Percentiles rank a stretch among this genome's conserved stretches.
Conservation (phyloP, 441 rosid species). For the Theobroma grandiflorum region DNA sequence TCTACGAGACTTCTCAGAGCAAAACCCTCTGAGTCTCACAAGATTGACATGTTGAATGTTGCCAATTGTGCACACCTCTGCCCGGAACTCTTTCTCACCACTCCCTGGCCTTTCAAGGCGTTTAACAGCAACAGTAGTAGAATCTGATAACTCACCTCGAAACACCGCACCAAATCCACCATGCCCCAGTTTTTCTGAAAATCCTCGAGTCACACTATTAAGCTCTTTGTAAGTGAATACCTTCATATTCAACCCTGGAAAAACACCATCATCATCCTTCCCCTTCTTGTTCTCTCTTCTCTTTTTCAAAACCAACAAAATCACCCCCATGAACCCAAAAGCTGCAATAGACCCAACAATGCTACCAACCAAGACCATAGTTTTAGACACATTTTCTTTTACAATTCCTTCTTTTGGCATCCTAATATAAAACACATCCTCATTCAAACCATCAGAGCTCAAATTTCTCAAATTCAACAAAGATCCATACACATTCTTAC, state of each 20-base stretch:
- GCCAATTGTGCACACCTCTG: slow-evolving; percentile 92
- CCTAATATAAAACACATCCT: slow-evolving; percentile 57
- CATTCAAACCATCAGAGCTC: slow-evolving; percentile 39
- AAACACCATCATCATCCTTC: slow-evolving; percentile 48
- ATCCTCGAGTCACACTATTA: slow-evolving; percentile 59
- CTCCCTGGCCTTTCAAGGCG: slow-evolving; percentile 84
- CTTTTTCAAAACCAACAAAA: slow-evolving; percentile 48
- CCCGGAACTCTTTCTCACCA: slow-evolving; percentile 83
- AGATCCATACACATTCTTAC: slow-evolving; percentile 63
- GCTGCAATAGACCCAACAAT: slow-evolving; percentile 57
- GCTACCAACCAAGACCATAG: slow-evolving; percentile 52
- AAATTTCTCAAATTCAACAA: slow-evolving; percentile 63
- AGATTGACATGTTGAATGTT: slow-evolving; percentile 88
- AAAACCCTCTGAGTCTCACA: slow-evolving; percentile 87
- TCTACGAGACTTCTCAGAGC: slow-evolving; percentile 76
- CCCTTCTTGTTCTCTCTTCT: slow-evolving; percentile 48
- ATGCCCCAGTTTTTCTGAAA: slow-evolving; percentile 80
- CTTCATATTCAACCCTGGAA: slow-evolving; percentile 65
- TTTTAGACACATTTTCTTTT: slow-evolving; percentile 45
- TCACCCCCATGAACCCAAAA: slow-evolving; percentile 45
- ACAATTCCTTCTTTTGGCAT: slow-evolving; percentile 41
- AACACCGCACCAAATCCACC: slow-evolving; percentile 92
- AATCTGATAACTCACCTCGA: slow-evolving; percentile 67
- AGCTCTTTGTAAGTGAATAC: slow-evolving; percentile 83
- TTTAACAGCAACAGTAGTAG: slow-evolving; percentile 75